These are phyloP conservation scores for Mucor ambiguus DNA, from an alignment of 371 early-diverging fungal genomes.

Conservation along the genomic window DNA sequence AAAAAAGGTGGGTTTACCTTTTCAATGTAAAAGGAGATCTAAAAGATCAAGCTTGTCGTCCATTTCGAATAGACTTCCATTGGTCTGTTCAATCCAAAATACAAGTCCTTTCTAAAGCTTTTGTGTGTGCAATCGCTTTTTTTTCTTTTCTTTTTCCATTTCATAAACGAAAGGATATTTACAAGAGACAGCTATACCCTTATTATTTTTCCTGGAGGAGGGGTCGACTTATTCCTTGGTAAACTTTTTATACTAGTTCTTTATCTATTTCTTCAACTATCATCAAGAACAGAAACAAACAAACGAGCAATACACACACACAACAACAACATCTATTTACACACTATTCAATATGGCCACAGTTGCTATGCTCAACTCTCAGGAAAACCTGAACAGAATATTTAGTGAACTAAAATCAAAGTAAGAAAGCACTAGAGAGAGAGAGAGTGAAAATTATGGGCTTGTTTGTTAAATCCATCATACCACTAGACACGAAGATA, in stretches of 20 bases:
- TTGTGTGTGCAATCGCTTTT: background rate
- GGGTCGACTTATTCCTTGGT: background rate
- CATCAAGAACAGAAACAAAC: too few species aligned
- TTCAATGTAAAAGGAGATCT: background rate
- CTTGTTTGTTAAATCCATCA: too few species aligned
- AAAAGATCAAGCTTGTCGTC: background rate
- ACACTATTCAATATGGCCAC: slow-evolving; percentile 26
- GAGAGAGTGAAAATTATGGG: too few species aligned
- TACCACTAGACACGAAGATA: slow-evolving; percentile 54
- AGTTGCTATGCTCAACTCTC: slow-evolving; percentile 49
- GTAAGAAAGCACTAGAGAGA: slow-evolving; percentile 17
- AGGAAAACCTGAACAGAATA: slow-evolving; percentile 52
- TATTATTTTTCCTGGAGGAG: background rate
- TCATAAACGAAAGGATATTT: slow-evolving; percentile 3
- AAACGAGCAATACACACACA: background rate
- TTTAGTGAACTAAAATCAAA: slow-evolving; percentile 55
- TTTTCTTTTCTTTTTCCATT: background rate
- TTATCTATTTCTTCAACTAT: background rate
- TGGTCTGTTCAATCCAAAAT: background rate
- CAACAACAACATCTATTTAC: background rate
- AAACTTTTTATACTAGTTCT: background rate
- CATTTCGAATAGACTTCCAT: background rate
- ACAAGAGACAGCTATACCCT: slow-evolving; percentile 1
- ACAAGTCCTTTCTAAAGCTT: slow-evolving; percentile 4
- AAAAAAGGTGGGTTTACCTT: too few species aligned